Conservation (phyloP, 805 yeast species). For the Alloascoidea africana region DNA sequence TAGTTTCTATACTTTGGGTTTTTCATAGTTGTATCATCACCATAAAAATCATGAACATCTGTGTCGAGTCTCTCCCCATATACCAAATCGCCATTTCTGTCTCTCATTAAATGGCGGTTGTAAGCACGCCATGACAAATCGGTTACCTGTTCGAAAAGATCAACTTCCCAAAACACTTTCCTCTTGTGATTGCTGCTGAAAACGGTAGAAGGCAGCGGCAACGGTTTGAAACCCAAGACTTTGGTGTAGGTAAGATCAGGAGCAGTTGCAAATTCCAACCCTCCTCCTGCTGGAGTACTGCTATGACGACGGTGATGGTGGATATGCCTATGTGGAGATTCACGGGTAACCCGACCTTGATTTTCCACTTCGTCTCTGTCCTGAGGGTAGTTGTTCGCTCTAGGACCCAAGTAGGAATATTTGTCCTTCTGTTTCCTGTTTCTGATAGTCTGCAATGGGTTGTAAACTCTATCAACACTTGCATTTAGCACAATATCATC, state of each 20-base stretch:
- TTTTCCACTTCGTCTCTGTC: too few relatives aligned
- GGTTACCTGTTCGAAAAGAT: neutral
- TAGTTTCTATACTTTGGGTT: neutral
- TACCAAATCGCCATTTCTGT: neutral
- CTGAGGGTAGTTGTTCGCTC: too few relatives aligned
- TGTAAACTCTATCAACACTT: neutral
- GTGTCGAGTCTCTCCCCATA: too few relatives aligned
- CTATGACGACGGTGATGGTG: neutral
- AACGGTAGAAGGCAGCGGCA: conserved; percentile 1
- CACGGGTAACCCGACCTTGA: too few relatives aligned
- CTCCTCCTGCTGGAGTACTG: neutral
- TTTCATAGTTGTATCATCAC: too few relatives aligned
- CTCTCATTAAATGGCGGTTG: neutral
- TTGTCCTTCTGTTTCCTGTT: neutral
- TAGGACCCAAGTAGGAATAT: neutral
- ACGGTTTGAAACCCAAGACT: conserved; percentile 1
- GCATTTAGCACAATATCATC: neutral
- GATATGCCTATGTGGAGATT: neutral
- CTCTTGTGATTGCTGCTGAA: neutral
- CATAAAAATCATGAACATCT: too few relatives aligned
- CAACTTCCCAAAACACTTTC: neutral
- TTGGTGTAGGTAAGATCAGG: neutral
- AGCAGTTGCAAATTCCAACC: too few relatives aligned
- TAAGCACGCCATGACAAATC: neutral
- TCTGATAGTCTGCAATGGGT: neutral